Conservation (phyloP, 495 filamentous ascomycete genomes). For the Aspergillus affinis region DNA sequence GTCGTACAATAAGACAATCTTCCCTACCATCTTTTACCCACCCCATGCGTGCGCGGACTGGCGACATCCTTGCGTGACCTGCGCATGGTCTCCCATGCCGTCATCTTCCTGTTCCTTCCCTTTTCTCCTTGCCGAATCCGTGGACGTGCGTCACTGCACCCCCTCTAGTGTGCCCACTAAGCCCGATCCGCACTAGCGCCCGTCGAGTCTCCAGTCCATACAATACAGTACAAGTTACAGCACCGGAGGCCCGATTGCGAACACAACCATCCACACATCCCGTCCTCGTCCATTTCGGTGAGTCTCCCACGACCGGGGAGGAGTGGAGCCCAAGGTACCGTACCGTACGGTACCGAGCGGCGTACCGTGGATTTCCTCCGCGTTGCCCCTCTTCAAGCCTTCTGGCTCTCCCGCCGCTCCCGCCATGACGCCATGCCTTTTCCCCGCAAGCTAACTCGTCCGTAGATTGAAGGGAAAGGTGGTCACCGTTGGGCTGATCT, state of each 20-base stretch:
- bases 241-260: too few relatives aligned
- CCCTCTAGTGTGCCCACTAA: too few relatives aligned
- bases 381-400: conserved; percentile 5
- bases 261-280: too few relatives aligned
- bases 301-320: conserved; percentile 3
- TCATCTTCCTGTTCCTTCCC: background rate
- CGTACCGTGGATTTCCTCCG: conserved; percentile 9
- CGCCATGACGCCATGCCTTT: conserved; percentile 20
- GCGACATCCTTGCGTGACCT: too few relatives aligned
- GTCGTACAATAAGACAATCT: background rate
- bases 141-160: conserved; percentile 5
- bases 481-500: background rate
- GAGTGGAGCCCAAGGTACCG: background rate
- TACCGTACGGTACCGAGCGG: background rate
- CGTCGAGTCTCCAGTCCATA: too few relatives aligned
- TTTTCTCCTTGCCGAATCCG: background rate
- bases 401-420: conserved; percentile 3
- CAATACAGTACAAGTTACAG: too few relatives aligned
- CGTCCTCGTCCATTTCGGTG: too few relatives aligned
- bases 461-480: conserved; percentile 9
- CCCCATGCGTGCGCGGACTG: background rate
- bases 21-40: background rate
- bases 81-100: background rate
- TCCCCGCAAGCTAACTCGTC: conserved; percentile 20
- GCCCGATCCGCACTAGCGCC: conserved; percentile 7